These are phyloP conservation scores for Xylaria cubensis DNA, from an alignment of 495 filamentous ascomycete genomes.

Conservation along the genomic window DNA sequence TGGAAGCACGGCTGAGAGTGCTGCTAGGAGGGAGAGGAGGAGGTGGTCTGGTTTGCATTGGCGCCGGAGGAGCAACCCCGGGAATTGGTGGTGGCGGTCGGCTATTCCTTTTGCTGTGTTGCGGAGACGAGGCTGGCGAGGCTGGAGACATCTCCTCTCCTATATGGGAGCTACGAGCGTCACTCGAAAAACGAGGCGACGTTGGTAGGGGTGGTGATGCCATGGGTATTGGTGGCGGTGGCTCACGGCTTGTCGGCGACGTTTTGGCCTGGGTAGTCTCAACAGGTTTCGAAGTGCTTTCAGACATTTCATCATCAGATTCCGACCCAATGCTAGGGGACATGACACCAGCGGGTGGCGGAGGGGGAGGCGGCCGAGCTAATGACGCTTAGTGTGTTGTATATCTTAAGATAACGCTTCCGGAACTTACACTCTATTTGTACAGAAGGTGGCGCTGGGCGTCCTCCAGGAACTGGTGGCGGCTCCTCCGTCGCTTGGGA, in stretches of 20 bases:
- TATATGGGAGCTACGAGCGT: slow-evolving; percentile 60
- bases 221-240: slow-evolving; percentile 56
- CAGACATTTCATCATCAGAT: slow-evolving; percentile 94
- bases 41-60: slow-evolving; percentile 68
- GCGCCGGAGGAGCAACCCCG: slow-evolving; percentile 56
- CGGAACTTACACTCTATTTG: slow-evolving; percentile 68
- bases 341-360: slow-evolving; percentile 56
- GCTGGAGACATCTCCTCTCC: slow-evolving; percentile 52
- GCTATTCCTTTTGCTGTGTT: slow-evolving; percentile 59
- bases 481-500: slow-evolving; percentile 45
- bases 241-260: slow-evolving; percentile 44
- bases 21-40: slow-evolving; percentile 77
- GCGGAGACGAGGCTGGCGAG: slow-evolving; percentile 48
- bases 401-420: slow-evolving; percentile 26
- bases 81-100: slow-evolving; percentile 58
- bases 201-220: slow-evolving; percentile 57
- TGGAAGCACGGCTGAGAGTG: slow-evolving; percentile 64
- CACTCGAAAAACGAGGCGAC: slow-evolving; percentile 61
- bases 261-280: slow-evolving; percentile 49
- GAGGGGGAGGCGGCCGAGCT: slow-evolving; percentile 65
- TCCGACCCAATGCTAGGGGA: slow-evolving; percentile 82
- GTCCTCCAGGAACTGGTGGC: slow-evolving; percentile 67
- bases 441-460: slow-evolving; percentile 72
- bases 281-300: slow-evolving; percentile 53
- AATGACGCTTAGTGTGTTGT: slow-evolving; percentile 41